A percentile compares a stretch with the other conserved stretches of the same genome.
Evolutionary conservation across 345 rosid genomes (phyloP).

Genomic region (Geranium rotundifolium): DNA sequence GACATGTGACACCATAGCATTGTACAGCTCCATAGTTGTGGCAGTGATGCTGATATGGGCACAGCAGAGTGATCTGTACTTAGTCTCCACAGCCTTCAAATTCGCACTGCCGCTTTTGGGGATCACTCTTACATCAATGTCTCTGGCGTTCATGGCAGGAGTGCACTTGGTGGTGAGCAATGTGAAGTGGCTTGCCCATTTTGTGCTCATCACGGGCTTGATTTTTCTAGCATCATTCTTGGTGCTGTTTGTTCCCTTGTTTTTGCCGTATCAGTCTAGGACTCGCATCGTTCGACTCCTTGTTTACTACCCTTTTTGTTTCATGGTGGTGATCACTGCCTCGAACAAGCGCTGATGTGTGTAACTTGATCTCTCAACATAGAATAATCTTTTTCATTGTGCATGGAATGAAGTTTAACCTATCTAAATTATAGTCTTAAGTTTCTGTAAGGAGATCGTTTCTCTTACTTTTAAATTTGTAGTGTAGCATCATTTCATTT

Average conservation of each 20-base stretch:
- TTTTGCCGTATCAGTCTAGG: background rate
- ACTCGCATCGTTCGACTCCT: too few relatives aligned
- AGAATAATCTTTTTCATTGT: too few relatives aligned
- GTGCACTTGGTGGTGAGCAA: constrained; percentile 3
- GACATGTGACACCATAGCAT: constrained; percentile 3
- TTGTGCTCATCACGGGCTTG: constrained; percentile 1
- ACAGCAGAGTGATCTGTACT: background rate
- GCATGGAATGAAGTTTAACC: too few relatives aligned
- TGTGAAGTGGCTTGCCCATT: background rate
- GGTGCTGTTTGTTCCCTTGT: background rate
- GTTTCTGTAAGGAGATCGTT: too few relatives aligned
- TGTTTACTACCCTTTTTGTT: constrained; percentile 1
- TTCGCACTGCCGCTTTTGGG: constrained; percentile 2
- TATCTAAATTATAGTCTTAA: too few relatives aligned
- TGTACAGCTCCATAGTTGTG: constrained; percentile 5
- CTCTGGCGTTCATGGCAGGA: constrained; percentile 9
- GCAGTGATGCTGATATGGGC: constrained; percentile 6
- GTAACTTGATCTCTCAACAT: too few relatives aligned
- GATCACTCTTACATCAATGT: constrained; percentile 7
- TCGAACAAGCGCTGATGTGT: too few relatives aligned
- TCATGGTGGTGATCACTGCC: background rate
- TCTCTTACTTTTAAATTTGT: too few relatives aligned
- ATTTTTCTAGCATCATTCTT: background rate
- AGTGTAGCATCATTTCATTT: too few relatives aligned
- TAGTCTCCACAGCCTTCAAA: background rate